phyloP scores from a whole-genome alignment of 2,329 filamentous ascomycete genomes.

The Ilyonectria mors-panacis region DNA sequence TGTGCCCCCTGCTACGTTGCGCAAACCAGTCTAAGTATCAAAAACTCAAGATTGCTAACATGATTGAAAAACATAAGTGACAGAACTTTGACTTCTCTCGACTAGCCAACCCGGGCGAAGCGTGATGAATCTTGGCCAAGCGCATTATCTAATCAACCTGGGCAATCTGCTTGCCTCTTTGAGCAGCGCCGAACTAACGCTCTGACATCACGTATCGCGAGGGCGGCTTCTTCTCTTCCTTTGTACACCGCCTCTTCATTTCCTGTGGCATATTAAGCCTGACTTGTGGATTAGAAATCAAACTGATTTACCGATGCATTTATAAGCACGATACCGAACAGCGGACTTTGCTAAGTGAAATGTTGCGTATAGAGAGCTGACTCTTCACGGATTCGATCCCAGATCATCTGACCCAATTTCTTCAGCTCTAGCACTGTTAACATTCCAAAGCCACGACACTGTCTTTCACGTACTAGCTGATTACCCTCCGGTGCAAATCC shows the following conservation, averaged over 20 bases:
- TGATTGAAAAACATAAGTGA: no score
- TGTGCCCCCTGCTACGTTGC: slow-evolving; percentile 3
- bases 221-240: background rate
- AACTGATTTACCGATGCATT: background rate
- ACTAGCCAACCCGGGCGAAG: no score
- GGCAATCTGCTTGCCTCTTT: background rate
- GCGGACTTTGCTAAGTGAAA: no score
- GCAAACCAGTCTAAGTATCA: no score
- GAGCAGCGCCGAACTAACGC: background rate
- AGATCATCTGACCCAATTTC: background rate
- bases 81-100: background rate
- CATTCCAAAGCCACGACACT: background rate
- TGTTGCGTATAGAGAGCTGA: background rate
- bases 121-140: background rate
- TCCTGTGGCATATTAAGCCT: background rate
- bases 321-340: background rate
- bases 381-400: no score
- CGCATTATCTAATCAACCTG: background rate
- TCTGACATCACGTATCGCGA: background rate
- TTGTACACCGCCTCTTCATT: background rate
- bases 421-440: background rate
- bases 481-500: background rate
- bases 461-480: background rate
- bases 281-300: background rate
- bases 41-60: no score